Evolutionary conservation across 2,329 filamentous ascomycete genomes (phyloP).

Genomic region (Botryotinia narcissicola): DNA sequence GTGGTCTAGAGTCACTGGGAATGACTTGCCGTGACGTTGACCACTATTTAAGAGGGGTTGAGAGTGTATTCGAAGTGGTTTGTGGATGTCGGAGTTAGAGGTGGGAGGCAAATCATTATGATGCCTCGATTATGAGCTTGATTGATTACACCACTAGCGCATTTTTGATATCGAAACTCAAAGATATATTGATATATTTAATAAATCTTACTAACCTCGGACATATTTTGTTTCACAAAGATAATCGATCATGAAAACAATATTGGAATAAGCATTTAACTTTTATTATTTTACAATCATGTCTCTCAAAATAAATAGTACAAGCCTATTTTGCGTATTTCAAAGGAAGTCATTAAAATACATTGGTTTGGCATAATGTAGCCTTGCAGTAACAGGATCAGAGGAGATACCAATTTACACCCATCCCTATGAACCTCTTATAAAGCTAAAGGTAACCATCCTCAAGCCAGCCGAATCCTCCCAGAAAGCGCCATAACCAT

Average conservation of each 20-base stretch:
- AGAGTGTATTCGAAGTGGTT: constrained; percentile 6
- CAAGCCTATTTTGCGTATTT: neutral
- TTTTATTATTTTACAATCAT: neutral
- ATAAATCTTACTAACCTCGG: neutral
- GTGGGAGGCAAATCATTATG: constrained; percentile 21
- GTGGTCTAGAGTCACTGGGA: constrained; percentile 25
- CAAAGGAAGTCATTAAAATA: constrained; percentile 5
- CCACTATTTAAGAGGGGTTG: constrained; percentile 28
- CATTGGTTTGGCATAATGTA: neutral
- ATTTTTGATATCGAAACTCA: constrained; percentile 9
- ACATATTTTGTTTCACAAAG: neutral
- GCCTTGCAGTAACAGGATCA: neutral
- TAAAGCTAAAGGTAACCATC: neutral
- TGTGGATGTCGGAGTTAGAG: constrained; percentile 15
- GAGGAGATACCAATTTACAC: constrained; percentile 12
- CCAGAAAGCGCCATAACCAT: constrained; percentile 3
- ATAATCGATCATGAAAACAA: neutral
- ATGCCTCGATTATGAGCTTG: constrained; percentile 18
- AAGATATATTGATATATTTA: neutral
- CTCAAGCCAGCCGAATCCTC: neutral
- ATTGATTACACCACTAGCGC: constrained; percentile 19
- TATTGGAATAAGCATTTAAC: neutral
- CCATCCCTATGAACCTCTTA: neutral
- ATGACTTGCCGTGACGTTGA: constrained; percentile 26
- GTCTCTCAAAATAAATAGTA: neutral